Evolutionary conservation across 2,329 filamentous ascomycete species (phyloP).

Genomic region (Westerdykella ornata): DNA sequence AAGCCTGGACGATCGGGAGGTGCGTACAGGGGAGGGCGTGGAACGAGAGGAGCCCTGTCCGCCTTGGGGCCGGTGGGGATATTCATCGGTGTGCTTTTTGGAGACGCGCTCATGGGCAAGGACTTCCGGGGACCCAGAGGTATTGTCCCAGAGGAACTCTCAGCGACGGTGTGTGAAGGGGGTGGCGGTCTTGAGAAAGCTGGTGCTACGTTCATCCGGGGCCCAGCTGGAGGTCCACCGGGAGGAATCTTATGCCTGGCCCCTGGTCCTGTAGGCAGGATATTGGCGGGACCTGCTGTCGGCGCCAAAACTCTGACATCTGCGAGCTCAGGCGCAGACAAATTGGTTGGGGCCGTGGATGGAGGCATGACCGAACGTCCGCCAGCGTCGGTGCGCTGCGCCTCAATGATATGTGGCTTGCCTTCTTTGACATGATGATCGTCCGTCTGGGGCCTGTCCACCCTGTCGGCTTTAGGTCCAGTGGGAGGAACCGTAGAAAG

Average conservation of each 20-base stretch:
- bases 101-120: constrained; percentile 29
- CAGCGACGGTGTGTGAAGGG: constrained; percentile 19
- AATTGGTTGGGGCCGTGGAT: constrained; percentile 5
- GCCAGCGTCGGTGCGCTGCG: constrained; percentile 20
- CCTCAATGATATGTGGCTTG: constrained; percentile 12
- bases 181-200: constrained; percentile 27
- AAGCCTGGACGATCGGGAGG: constrained; percentile 25
- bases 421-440: constrained; percentile 15
- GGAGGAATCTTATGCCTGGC: constrained; percentile 24
- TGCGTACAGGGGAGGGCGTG: constrained; percentile 30
- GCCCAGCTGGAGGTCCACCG: constrained; percentile 29
- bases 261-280: constrained; percentile 28
- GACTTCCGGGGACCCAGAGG: constrained; percentile 25
- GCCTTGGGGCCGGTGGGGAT: constrained; percentile 40
- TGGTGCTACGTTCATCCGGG: constrained; percentile 28
- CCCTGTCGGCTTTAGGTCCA: constrained; percentile 35
- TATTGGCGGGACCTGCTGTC: constrained; percentile 13
- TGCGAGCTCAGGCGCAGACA: constrained; percentile 1
- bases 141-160: constrained; percentile 24
- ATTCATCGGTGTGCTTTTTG: constrained; percentile 30
- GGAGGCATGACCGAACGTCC: constrained; percentile 12
- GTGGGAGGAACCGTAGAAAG: constrained; percentile 33
- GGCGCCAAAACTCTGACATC: constrained; percentile 1
- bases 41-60: constrained; percentile 25
- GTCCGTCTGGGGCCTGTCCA: constrained; percentile 23